These are phyloP conservation scores for Lasiodiplodia sp. DNA, from an alignment of 2,329 filamentous ascomycete species.

Conservation along the genomic window DNA sequence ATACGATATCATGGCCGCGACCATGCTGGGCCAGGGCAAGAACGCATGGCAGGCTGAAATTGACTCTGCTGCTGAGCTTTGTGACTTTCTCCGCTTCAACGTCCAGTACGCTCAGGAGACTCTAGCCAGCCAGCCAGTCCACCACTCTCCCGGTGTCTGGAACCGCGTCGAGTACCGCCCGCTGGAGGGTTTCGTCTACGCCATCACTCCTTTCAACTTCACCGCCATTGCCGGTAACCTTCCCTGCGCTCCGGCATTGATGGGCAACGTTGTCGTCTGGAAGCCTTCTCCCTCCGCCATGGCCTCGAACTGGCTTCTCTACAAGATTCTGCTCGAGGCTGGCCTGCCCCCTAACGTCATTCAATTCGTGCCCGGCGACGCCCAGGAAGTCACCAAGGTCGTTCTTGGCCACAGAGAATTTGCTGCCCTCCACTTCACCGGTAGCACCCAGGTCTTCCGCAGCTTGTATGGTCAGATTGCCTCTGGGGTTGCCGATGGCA, in stretches of 20 bases:
- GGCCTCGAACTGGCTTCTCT: conserved; percentile 88
- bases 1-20: conserved; percentile 95
- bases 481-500: conserved; percentile 78
- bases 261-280: conserved; percentile 96
- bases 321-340: conserved; percentile 89
- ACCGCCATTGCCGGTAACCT: conserved; percentile 93
- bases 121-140: conserved; percentile 84
- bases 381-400: conserved; percentile 80
- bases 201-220: conserved; percentile 95
- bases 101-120: conserved; percentile 93
- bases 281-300: conserved; percentile 93
- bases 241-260: conserved; percentile 79
- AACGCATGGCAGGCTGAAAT: conserved; percentile 99
- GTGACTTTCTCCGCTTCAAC: conserved; percentile 92
- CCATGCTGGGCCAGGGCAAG: conserved; percentile 96
- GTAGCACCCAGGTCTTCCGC: conserved; percentile 90
- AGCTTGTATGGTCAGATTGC: conserved; percentile 88
- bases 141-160: conserved; percentile 86
- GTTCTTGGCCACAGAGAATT: conserved; percentile 81
- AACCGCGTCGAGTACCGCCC: conserved; percentile 90
- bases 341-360: conserved; percentile 89
- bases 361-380: conserved; percentile 90
- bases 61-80: conserved; percentile 89
- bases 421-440: conserved; percentile 92
- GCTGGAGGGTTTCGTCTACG: conserved; percentile 94